Percentiles rank a stretch among this genome's conserved stretches.
Conservation (phyloP, 2,329 filamentous ascomycete species). For the Lachnellula arida region DNA sequence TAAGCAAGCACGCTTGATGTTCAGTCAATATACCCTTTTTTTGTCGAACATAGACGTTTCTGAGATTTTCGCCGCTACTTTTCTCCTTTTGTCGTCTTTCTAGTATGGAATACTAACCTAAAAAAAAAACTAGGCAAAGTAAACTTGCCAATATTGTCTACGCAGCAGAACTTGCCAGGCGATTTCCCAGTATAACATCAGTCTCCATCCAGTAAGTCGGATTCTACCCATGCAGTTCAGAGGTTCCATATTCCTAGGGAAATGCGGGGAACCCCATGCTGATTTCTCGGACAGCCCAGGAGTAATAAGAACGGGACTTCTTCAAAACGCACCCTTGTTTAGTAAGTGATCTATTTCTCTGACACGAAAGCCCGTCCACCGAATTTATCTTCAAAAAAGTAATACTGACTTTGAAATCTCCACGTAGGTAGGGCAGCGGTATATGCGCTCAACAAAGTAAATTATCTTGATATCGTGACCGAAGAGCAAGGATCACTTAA, state of each 20-base stretch:
- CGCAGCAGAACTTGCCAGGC: constrained; percentile 37
- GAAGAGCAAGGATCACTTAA: constrained; percentile 34
- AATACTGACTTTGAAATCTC: not conserved
- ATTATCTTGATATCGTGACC: constrained; percentile 1
- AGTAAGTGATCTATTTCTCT: not conserved
- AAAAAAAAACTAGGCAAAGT: constrained; percentile 34
- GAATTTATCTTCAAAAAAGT: too few relatives aligned
- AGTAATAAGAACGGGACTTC: constrained; percentile 11
- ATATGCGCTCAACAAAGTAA: not conserved
- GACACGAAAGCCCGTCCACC: not conserved
- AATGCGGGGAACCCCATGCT: too few relatives aligned
- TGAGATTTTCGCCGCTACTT: not conserved
- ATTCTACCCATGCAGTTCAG: too few relatives aligned
- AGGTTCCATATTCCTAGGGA: too few relatives aligned
- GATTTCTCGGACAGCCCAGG: constrained; percentile 30
- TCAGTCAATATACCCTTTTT: not conserved
- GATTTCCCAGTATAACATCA: constrained; percentile 35
- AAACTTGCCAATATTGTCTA: constrained; percentile 47
- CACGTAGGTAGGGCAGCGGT: not conserved
- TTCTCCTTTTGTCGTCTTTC: not conserved
- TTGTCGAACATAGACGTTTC: not conserved
- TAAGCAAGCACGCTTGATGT: not conserved
- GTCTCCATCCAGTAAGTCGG: constrained; percentile 33
- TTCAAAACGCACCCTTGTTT: not conserved
- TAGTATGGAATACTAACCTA: not conserved